Evolutionary conservation across 2,329 filamentous ascomycete species (phyloP).

Genomic region (Clonostachys solani): DNA sequence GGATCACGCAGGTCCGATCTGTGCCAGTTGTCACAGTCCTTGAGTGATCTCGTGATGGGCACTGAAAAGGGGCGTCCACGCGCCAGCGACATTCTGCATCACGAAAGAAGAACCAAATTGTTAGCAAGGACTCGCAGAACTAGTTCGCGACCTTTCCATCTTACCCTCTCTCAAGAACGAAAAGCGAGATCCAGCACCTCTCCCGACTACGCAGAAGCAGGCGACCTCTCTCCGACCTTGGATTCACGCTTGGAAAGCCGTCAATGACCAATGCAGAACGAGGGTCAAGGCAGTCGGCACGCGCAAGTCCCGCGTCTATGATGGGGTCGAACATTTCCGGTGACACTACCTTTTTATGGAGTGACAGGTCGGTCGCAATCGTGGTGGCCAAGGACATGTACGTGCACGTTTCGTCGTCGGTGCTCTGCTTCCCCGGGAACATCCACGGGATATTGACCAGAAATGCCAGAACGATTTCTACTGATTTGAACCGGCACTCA

Average conservation of each 20-base stretch:
- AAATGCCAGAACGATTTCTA: slow-evolving; percentile 71
- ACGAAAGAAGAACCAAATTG: slow-evolving; percentile 5
- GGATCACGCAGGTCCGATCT: slow-evolving; percentile 56
- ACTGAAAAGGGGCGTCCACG: slow-evolving; percentile 66
- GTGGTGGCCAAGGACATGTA: slow-evolving; percentile 68
- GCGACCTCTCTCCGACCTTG: slow-evolving; percentile 53
- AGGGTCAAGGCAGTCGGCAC: slow-evolving; percentile 66
- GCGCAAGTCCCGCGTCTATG: slow-evolving; percentile 43
- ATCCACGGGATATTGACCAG: slow-evolving; percentile 78
- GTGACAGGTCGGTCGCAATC: slow-evolving; percentile 63
- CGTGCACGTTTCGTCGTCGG: slow-evolving; percentile 68
- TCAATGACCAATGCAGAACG: slow-evolving; percentile 62
- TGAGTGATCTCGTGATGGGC: slow-evolving; percentile 60
- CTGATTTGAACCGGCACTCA: slow-evolving; percentile 58
- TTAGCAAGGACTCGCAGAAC: background rate
- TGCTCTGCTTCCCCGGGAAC: slow-evolving; percentile 61
- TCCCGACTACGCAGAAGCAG: slow-evolving; percentile 61
- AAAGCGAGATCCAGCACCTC: slow-evolving; percentile 66
- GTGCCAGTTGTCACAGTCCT: slow-evolving; percentile 68
- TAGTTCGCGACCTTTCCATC: slow-evolving; percentile 2
- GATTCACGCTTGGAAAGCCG: slow-evolving; percentile 61
- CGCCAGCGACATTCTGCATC: slow-evolving; percentile 56
- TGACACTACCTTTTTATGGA: slow-evolving; percentile 65
- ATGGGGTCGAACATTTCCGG: slow-evolving; percentile 39
- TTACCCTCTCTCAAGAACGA: slow-evolving; percentile 66